phyloP scores from a whole-genome alignment of 73 alveolate genomes.

The Durusdinium trenchii region DNA sequence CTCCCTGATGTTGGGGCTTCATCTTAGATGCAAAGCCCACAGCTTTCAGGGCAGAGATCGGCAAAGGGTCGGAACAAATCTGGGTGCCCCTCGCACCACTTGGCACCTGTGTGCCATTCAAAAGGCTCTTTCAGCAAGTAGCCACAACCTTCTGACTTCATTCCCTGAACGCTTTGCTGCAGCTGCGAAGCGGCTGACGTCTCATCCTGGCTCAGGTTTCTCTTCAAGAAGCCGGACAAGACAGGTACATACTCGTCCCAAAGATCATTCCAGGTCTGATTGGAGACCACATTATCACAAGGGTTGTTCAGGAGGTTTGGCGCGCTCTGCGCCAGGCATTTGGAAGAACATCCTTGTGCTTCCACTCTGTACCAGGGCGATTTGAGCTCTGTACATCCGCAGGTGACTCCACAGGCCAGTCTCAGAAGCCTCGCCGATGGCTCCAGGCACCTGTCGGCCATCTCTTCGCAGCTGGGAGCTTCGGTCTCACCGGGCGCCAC shows the following conservation, averaged over 20 bases:
- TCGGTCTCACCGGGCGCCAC: background rate
- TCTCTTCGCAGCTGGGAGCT: background rate
- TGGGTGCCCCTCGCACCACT: constrained; percentile 48
- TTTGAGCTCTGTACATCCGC: constrained; percentile 28
- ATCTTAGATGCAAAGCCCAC: constrained; percentile 16
- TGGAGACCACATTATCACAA: background rate
- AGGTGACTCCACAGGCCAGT: constrained; percentile 33
- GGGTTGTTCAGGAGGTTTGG: background rate
- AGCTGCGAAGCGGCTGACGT: background rate
- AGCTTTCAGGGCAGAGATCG: constrained; percentile 41
- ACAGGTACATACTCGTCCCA: constrained; percentile 29
- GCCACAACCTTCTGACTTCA: constrained; percentile 43
- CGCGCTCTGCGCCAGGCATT: background rate
- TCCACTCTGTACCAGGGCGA: constrained; percentile 39
- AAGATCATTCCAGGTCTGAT: background rate
- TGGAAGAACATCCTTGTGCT: constrained; percentile 9
- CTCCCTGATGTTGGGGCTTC: background rate
- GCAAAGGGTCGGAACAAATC: constrained; percentile 34
- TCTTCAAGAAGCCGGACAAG: background rate
- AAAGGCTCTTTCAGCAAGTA: background rate
- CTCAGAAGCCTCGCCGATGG: background rate
- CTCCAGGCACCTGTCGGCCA: constrained; percentile 1
- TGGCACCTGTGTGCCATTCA: constrained; percentile 10
- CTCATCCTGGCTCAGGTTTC: no score
- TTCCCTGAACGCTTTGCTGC: background rate